These are phyloP conservation scores for Leptographium lundbergii DNA, from an alignment of 2,329 filamentous ascomycete genomes.

Conservation along the genomic window DNA sequence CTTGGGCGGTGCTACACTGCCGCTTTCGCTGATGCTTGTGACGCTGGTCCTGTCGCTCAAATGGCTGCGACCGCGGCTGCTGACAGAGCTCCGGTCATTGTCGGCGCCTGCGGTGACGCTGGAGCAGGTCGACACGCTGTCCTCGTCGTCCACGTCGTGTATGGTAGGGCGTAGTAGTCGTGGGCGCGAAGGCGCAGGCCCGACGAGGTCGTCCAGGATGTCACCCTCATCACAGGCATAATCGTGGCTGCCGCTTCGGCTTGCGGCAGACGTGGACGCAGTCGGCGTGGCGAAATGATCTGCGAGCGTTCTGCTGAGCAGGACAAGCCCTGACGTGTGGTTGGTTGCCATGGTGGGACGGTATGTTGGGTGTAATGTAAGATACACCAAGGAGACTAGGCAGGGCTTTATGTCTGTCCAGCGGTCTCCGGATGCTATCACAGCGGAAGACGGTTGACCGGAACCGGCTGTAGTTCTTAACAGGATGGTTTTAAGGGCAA, in stretches of 20 bases:
- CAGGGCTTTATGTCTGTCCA: not conserved
- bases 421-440: not conserved
- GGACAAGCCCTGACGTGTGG: not conserved
- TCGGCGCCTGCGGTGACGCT: not conserved
- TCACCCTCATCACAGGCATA: conserved; percentile 4
- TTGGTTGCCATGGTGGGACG: not conserved
- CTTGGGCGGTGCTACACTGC: not conserved
- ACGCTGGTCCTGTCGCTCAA: not conserved
- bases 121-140: not conserved
- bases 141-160: not conserved
- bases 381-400: not conserved
- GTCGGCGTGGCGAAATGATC: not conserved
- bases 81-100: not conserved
- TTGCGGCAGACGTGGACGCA: not conserved
- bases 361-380: not conserved
- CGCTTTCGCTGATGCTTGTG: not conserved
- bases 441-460: not conserved
- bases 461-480: not conserved
- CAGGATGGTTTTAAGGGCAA: not conserved
- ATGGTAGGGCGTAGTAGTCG: not conserved
- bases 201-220: conserved; percentile 5
- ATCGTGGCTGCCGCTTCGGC: not conserved
- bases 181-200: not conserved
- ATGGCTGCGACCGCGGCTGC: not conserved
- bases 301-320: not conserved